Conservation (phyloP, 129 eudicot genomes). For the Saussurea involucrata region DNA sequence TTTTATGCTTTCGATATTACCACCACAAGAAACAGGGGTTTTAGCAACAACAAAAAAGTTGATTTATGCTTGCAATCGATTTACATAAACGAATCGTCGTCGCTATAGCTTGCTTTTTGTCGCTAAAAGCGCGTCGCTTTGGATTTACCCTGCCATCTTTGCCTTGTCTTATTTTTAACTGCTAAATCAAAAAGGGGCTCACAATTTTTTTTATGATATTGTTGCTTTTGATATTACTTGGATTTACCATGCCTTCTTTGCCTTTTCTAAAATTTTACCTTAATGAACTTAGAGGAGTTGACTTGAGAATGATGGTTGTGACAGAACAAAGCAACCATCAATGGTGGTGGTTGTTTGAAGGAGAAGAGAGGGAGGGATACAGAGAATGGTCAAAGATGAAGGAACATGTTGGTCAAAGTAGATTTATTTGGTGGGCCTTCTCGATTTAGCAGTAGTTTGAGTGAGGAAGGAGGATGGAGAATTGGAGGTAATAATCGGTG, state of each 20-base stretch:
- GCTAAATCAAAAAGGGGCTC: background rate
- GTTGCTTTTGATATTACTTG: background rate
- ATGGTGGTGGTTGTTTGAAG: background rate
- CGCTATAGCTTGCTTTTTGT: too few species aligned
- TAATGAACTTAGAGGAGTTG: background rate
- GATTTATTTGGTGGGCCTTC: background rate
- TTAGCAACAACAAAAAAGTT: too few species aligned
- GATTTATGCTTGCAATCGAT: too few species aligned
- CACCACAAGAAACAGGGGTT: too few species aligned
- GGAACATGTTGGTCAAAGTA: background rate
- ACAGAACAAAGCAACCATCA: background rate
- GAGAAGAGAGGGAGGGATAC: background rate
- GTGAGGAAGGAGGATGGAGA: background rate
- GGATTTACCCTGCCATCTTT: background rate
- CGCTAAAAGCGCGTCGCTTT: too few species aligned
- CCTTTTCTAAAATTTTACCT: background rate
- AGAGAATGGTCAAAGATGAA: background rate
- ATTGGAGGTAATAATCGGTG: background rate
- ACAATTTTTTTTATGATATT: background rate
- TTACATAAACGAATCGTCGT: too few species aligned
- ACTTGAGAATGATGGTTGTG: background rate
- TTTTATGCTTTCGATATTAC: background rate
- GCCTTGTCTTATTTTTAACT: background rate
- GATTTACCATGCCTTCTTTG: background rate
- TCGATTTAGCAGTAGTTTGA: background rate